Conservation (phyloP, 2,329 filamentous ascomycete species). For the Trichoderma cornu-damae region DNA sequence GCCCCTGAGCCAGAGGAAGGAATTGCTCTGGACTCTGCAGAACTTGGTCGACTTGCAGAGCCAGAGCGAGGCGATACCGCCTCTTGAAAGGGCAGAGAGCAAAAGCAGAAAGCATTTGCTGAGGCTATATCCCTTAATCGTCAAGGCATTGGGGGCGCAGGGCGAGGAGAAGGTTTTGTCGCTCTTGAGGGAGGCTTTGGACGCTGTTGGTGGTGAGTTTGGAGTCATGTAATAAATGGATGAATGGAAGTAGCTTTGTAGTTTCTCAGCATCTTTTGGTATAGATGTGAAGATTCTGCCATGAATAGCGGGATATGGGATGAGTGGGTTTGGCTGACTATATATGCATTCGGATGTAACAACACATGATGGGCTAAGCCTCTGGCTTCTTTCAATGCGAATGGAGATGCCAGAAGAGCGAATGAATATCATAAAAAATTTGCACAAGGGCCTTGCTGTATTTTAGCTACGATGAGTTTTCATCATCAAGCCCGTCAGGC, state of each 20-base stretch:
- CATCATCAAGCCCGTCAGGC: too few relatives aligned
- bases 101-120: slow-evolving; percentile 69
- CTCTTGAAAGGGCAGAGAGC: slow-evolving; percentile 45
- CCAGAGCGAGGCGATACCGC: slow-evolving; percentile 64
- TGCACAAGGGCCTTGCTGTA: not conserved
- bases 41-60: slow-evolving; percentile 63
- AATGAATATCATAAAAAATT: too few relatives aligned
- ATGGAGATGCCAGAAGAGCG: too few relatives aligned
- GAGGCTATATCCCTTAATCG: slow-evolving; percentile 72
- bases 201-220: slow-evolving; percentile 54
- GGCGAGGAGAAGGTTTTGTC: slow-evolving; percentile 57
- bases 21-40: slow-evolving; percentile 67
- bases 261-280: not conserved
- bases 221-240: not conserved
- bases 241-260: not conserved
- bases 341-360: too few relatives aligned
- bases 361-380: not conserved
- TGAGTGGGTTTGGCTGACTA: too few relatives aligned
- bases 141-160: slow-evolving; percentile 52
- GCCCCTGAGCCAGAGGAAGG: slow-evolving; percentile 72
- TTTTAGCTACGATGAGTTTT: too few relatives aligned
- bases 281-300: not conserved
- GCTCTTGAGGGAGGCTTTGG: slow-evolving; percentile 55
- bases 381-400: not conserved
- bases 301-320: not conserved